A percentile compares a stretch with the other conserved stretches of the same genome.
Evolutionary conservation across 345 rosid genomes (phyloP).

Genomic region (Brassica rapa): DNA sequence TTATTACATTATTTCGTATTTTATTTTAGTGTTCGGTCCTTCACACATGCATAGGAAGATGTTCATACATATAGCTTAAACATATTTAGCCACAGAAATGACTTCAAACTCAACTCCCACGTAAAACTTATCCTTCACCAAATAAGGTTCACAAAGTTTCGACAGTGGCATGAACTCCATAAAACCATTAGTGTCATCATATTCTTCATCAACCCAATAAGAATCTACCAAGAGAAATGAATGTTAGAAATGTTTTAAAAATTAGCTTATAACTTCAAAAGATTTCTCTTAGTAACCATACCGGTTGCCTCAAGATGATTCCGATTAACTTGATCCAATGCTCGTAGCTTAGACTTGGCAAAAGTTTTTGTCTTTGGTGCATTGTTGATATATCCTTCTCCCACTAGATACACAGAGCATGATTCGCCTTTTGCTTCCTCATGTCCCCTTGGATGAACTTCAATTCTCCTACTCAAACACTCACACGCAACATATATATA

Average conservation of each 20-base stretch:
- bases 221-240: neutral
- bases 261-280: neutral
- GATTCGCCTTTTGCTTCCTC: neutral
- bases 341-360: slow-evolving; percentile 11
- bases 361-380: neutral
- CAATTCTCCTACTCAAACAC: slow-evolving; percentile 16
- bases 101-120: slow-evolving; percentile 38
- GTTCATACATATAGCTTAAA: neutral
- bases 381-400: slow-evolving; percentile 26
- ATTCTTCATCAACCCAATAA: neutral
- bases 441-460: slow-evolving; percentile 27
- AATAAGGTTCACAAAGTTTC: slow-evolving; percentile 26
- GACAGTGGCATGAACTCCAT: slow-evolving; percentile 23
- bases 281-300: neutral
- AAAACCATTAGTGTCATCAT: neutral
- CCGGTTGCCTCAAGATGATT: slow-evolving; percentile 16
- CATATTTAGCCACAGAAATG: slow-evolving; percentile 11
- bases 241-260: neutral
- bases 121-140: slow-evolving; percentile 22
- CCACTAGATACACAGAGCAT: slow-evolving; percentile 21
- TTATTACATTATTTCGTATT: neutral
- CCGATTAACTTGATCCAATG: slow-evolving; percentile 12
- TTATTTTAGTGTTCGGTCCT: neutral
- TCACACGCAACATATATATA: neutral
- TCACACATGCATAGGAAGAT: neutral